Evolutionary conservation across 2,329 filamentous ascomycete species (phyloP), one percentile per base, ranked within the genome.

Genomic region (Magnaporthiopsis rhizophila): DNA sequence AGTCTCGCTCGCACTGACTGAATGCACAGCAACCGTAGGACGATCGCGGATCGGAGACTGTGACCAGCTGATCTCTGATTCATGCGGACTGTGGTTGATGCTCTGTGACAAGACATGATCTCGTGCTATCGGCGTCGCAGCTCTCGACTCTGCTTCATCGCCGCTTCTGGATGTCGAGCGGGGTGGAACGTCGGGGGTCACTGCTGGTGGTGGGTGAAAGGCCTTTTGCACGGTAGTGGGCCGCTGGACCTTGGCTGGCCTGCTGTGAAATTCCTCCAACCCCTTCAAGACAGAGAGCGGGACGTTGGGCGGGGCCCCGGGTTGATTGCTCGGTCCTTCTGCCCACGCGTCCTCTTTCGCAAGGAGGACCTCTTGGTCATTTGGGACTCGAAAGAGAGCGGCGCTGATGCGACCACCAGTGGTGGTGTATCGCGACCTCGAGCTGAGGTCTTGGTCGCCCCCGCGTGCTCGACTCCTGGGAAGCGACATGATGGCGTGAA

Each of bases 311-410:
- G 69, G 38, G 2, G 70, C 72, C 12, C 71, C 69, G 24, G 68
- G 67, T 11, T 65, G 66, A 18, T 68, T 68, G 58, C 68, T 71
- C 7, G 71, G 61, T 53, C 71, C 67, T 3, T 71, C 67, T 3
- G 72, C 72, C 79, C 79, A 81, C 1, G 78, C 72, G 62, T 74
- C 70, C 3, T 70, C 62, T 0, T 68, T 64, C 2, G 75, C 72
- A 1, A 81, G 69, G 2, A 81, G 69, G 4, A 64, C 63, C 32
- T 71, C 71, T 66, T 82, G 80, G 57, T 79, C 74, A 21, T 70
- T 72, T 0, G 78, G 76, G 8, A 81, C 72, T 30, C 64, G 72
- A 24, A 73, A 65, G 26, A 74, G 66, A 15, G 66, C 72, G 8
- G 71, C 71, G 13, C 70, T 72, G 0, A 74, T 26, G 11, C 30